Conservation (phyloP, 225 moss, liverwort and hornwort species). For the Pleurozium schreberi region DNA sequence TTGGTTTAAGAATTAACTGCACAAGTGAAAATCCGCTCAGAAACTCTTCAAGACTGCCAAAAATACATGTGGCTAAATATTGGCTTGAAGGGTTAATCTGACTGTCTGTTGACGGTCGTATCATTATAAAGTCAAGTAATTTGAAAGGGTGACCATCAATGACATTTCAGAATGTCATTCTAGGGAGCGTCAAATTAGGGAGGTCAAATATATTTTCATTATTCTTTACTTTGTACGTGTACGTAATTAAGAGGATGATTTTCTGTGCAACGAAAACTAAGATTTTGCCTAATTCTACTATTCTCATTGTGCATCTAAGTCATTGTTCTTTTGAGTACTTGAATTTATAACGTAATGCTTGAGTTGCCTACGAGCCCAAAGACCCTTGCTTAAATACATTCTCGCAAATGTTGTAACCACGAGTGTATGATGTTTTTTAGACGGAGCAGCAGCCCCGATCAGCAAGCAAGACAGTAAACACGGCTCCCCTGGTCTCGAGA, state of each 20-base stretch:
- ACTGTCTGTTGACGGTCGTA: neutral
- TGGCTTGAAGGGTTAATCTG: neutral
- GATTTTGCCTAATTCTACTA: neutral
- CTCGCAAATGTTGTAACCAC: neutral
- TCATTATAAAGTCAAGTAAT: neutral
- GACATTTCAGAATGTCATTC: neutral
- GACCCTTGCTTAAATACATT: neutral
- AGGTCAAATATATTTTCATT: neutral
- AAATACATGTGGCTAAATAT: neutral
- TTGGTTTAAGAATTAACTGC: no score
- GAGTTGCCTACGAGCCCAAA: neutral
- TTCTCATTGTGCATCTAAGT: neutral
- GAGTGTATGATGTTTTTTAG: neutral
- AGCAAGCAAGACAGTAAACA: neutral
- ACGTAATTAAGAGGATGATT: neutral
- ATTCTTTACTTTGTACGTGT: no score
- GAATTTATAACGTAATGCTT: neutral
- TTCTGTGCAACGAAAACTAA: neutral
- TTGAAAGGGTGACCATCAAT: neutral
- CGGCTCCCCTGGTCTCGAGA: conserved; percentile 7
- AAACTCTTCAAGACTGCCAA: neutral
- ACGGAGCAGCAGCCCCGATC: neutral
- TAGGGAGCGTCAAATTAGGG: neutral
- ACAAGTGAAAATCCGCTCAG: neutral
- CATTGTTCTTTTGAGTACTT: neutral